phyloP scores from a whole-genome alignment of 2,329 filamentous ascomycete genomes.

The Parafenestella ontariensis region DNA sequence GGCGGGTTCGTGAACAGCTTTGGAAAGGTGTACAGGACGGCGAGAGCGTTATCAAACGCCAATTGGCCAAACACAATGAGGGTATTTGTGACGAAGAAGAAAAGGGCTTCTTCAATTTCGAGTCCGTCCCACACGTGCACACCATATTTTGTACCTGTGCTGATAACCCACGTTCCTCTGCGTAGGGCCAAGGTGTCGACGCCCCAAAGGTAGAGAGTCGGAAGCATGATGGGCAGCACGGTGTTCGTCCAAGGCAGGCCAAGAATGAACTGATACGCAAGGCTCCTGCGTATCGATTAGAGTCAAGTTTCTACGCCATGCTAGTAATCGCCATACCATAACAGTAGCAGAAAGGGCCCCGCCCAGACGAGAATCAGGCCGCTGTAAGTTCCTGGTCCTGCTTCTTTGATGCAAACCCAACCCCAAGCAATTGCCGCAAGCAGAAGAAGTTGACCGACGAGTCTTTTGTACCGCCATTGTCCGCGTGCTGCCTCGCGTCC shows the following conservation, averaged over 20 bases:
- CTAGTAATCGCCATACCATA: constrained; percentile 57
- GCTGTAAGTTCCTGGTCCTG: constrained; percentile 67
- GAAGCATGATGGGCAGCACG: constrained; percentile 64
- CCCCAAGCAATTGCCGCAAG: constrained; percentile 55
- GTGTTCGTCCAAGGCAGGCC: constrained; percentile 66
- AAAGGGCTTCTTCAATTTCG: constrained; percentile 76
- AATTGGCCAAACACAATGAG: constrained; percentile 73
- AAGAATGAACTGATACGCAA: constrained; percentile 70
- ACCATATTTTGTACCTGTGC: constrained; percentile 70
- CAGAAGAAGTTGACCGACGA: constrained; percentile 61
- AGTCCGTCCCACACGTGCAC: constrained; percentile 68
- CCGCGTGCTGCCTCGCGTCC: constrained; percentile 40
- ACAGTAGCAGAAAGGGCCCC: constrained; percentile 68
- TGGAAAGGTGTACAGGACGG: constrained; percentile 70
- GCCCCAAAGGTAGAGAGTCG: constrained; percentile 74
- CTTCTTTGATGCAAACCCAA: constrained; percentile 53
- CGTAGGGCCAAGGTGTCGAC: constrained; percentile 73
- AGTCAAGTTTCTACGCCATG: not conserved
- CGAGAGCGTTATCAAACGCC: constrained; percentile 73
- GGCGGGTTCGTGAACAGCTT: constrained; percentile 61
- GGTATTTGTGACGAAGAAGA: constrained; percentile 74
- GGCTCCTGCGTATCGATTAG: constrained; percentile 51
- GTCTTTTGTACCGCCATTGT: constrained; percentile 48
- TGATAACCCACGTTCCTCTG: constrained; percentile 75
- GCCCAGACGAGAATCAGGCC: constrained; percentile 75